phyloP scores from a whole-genome alignment of 2,329 filamentous ascomycete species.

The Penicillium verrucosum region DNA sequence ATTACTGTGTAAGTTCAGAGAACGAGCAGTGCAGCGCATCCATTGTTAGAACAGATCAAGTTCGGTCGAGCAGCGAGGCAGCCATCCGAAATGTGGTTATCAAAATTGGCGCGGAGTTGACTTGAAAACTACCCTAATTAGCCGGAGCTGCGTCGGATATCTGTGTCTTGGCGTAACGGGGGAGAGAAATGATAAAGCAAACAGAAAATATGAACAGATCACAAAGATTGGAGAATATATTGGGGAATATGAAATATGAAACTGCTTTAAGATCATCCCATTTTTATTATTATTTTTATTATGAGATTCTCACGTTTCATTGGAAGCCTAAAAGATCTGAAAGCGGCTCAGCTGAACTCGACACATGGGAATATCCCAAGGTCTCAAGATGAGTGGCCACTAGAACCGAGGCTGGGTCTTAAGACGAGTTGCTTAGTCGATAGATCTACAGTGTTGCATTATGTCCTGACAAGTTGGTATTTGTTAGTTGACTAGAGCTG shows the following conservation, averaged over 20 bases:
- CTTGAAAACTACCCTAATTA: not conserved
- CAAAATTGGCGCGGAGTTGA: not conserved
- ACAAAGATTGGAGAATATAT: not conserved
- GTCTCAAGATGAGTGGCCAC: not conserved
- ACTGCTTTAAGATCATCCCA: not conserved
- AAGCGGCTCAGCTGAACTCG: constrained; percentile 11
- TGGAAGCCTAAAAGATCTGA: constrained; percentile 6
- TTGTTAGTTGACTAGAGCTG: not conserved
- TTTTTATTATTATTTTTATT: not conserved
- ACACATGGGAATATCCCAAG: constrained; percentile 4
- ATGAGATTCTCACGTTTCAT: not conserved
- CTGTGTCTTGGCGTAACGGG: not conserved
- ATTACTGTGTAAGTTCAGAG: constrained; percentile 31
- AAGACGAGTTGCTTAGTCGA: not conserved
- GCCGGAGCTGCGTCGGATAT: constrained; percentile 3
- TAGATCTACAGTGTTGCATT: not conserved
- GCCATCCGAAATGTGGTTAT: constrained; percentile 6
- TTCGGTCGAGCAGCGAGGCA: constrained; percentile 6
- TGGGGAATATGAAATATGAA: not conserved
- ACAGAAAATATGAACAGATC: constrained; percentile 4
- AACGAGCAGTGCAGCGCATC: constrained; percentile 29
- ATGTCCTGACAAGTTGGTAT: not conserved
- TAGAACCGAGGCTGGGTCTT: not conserved
- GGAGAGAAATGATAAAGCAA: not conserved
- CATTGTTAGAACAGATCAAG: constrained; percentile 28